Evolutionary conservation across 805 yeast genomes (phyloP), one percentile per base, ranked within the genome.

Genomic region (Scheffersomyces stipitis): DNA sequence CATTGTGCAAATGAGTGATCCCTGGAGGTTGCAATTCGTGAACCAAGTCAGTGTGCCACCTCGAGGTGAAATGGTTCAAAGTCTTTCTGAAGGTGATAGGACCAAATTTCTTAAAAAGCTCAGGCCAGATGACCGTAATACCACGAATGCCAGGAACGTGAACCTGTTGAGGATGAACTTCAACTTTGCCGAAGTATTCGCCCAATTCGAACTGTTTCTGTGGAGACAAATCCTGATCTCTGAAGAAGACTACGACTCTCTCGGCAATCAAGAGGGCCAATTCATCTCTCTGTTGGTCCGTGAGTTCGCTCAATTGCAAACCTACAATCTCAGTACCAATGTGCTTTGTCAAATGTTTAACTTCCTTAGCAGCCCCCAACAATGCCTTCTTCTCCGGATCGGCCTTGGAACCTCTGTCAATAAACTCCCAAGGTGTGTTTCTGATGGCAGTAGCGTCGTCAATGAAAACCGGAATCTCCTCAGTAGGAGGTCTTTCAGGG

Each of bases 1-100:
- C 76, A 49, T 71, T 62, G 44, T 75, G 76, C 44, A 79, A 60
- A 41, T 70, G 73, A 3, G 83, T 76, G 46, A 71, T 60, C 15
- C 77, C 79, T 1, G 82, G 75, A 5, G 83, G 81, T 38, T 73
- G 75, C 29, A 63, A 60, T 58, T 77, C 82, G 46, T 76, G 80
- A 29, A 71, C 71, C 33, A 77, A 62, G 49, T 76, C 81, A 5
- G 78, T 66, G 59, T 76, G 81, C 75, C 75, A 74, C 7, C 9
- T 20, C 7, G 24, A 20, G 24, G 24, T 20, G 9, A 20, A 20
- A 10, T 20, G 7, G 24, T 20, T 20, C 7, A 7, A 20, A 20
- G 24, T 10, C 7, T 7, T 20, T 10, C 10, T 20, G 24, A 20
- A 20, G 24, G 24, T 7, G 10, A 20, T 20, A 7, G 7, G 7